Evolutionary conservation across 1,139 yeast species (phyloP).

Genomic region (Candida sp.): DNA sequence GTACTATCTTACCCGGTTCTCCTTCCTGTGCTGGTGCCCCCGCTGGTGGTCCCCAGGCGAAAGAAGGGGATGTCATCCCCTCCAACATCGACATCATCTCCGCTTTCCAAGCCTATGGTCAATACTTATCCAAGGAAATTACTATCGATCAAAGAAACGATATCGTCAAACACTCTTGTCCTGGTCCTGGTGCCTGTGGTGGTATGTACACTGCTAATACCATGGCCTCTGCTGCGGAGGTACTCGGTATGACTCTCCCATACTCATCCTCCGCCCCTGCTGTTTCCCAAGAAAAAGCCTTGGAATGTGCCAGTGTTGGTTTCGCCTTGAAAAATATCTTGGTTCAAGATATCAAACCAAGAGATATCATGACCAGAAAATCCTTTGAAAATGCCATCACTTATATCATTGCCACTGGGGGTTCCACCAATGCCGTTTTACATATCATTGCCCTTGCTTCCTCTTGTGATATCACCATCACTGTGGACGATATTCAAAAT

Average conservation of each 20-base stretch:
- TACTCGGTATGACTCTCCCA: constrained; percentile 90
- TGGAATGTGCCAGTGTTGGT: constrained; percentile 84
- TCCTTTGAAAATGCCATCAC: constrained; percentile 96
- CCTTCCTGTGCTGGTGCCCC: constrained; percentile 63
- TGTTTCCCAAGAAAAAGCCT: constrained; percentile 69
- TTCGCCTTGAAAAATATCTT: constrained; percentile 77
- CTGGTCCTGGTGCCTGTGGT: constrained; percentile 99
- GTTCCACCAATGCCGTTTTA: constrained; percentile 95
- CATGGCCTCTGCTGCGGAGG: constrained; percentile 98
- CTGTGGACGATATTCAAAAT: constrained; percentile 94
- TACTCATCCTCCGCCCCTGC: constrained; percentile 94
- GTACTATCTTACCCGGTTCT: constrained; percentile 86
- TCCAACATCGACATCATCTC: constrained; percentile 83
- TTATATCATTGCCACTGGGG: constrained; percentile 93
- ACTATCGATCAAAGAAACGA: constrained; percentile 77
- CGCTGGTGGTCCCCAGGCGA: constrained; percentile 11
- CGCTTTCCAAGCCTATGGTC: constrained; percentile 98
- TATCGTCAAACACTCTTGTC: constrained; percentile 89
- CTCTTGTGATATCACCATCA: constrained; percentile 79
- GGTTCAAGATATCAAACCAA: constrained; percentile 73
- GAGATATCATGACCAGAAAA: constrained; percentile 86
- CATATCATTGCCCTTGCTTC: constrained; percentile 95
- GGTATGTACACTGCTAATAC: constrained; percentile 99
- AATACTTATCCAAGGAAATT: constrained; percentile 74
- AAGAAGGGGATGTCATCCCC: constrained; percentile 33